Evolutionary conservation across 169 alveolate genomes (phyloP), one percentile per base, ranked within the genome.

Genomic region (Plasmodium knowlesi): DNA sequence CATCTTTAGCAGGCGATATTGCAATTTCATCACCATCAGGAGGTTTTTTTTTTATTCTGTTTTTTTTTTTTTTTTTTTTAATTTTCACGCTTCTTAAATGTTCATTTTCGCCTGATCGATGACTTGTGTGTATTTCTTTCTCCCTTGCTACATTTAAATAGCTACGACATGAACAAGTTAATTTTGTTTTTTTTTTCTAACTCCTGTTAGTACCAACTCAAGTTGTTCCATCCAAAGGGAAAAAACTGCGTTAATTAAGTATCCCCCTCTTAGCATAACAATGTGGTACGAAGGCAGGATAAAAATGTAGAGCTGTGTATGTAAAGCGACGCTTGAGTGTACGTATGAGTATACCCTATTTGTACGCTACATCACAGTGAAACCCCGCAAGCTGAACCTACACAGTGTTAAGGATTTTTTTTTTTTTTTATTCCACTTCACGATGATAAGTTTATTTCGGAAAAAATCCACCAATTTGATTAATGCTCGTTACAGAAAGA

Each of bases 111-210:
- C 37, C 76, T n/a, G 6, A 19, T 67, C n/a, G 37, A 19, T 67
- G 19, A 67, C 61, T 67, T 67, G 76, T 67, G 76, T 67, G 76
- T 67, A 37, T 10, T 67, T 25, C 76, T 67, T 67, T 67, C 76
- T 12, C 76, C n/a, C 25, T 67, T 19, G 14, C 41, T n/a, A 25
- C 76, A 22, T 67, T 25, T 25, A 22, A 22, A 67, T 67, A 25
- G 37, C 37, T 67, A 67, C 14, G 76, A 32, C 25, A 22, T 67
- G 37, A 25, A 67, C 12, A 25, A 22, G 76, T 22, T 19, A 9
- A n/a, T 3, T n/a, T 61, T 61, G 19, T 67, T 67, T 67, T 16
- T 57, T 16, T 57, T 61, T n/a, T n/a, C 25, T 67, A 25, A 67
- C 16, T 67, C n/a, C 28, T 50, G 22, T 50, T 19, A 50, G 9